These are phyloP conservation scores for Trichoderma semiorbis DNA, from an alignment of 2,329 filamentous ascomycete genomes.

Conservation along the genomic window DNA sequence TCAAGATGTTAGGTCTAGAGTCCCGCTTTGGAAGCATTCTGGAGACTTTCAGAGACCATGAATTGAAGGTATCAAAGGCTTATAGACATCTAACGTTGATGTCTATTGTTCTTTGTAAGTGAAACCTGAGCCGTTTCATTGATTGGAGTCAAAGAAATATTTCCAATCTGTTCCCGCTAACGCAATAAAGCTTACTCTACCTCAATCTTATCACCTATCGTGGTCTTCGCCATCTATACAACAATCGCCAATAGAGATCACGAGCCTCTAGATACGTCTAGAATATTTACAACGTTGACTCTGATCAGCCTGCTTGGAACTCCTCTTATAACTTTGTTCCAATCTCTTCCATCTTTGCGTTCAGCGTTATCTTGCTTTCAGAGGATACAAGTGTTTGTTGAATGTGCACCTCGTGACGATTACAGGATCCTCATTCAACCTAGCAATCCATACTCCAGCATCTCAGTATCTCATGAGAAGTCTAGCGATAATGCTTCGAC, in stretches of 20 bases:
- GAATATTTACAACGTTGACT: neutral
- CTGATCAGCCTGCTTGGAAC: neutral
- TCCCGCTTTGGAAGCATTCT: neutral
- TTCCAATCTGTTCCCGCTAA: neutral
- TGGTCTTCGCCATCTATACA: neutral
- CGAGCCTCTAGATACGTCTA: neutral
- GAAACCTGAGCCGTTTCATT: neutral
- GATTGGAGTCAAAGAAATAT: neutral
- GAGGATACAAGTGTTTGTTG: neutral
- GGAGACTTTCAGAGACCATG: neutral
- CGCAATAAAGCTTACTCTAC: neutral
- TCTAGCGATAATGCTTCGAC: neutral
- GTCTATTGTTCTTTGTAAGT: neutral
- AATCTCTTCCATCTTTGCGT: neutral
- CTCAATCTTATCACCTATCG: neutral
- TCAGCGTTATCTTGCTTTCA: neutral
- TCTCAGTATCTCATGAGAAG: neutral
- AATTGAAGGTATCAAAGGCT: neutral
- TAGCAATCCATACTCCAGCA: neutral
- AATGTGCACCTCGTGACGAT: neutral
- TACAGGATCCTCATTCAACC: neutral
- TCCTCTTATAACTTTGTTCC: neutral
- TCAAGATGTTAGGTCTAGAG: neutral
- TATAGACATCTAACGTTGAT: neutral
- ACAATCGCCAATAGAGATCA: neutral